Percentiles rank a stretch among this genome's conserved stretches.
phyloP scores from a whole-genome alignment of 768 basidiomycete genomes.

The Nidularia pulvinata region DNA sequence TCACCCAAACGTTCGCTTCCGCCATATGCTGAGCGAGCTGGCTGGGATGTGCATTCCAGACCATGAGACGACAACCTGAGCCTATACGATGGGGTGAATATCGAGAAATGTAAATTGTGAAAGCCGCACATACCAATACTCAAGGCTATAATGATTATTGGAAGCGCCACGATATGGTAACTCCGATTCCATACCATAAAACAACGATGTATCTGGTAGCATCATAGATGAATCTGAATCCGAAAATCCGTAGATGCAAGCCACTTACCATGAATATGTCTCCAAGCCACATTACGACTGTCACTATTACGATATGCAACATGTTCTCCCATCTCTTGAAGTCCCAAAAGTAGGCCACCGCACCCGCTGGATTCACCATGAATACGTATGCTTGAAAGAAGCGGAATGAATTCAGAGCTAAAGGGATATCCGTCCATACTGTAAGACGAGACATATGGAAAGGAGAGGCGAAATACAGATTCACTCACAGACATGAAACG shows the following conservation, averaged over 20 bases:
- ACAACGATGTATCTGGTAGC: conserved; percentile 8
- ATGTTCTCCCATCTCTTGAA: conserved; percentile 15
- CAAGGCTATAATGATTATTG: conserved; percentile 4
- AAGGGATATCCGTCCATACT: no score
- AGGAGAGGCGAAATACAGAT: no score
- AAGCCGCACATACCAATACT: conserved; percentile 7
- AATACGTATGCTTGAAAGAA: conserved; percentile 13
- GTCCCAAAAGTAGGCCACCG: conserved; percentile 10
- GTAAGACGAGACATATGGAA: no score
- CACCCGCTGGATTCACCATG: conserved; percentile 3
- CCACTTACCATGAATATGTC: no score
- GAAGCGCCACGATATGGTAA: conserved; percentile 3
- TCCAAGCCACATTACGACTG: conserved; percentile 8
- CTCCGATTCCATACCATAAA: conserved; percentile 8
- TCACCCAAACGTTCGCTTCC: conserved; percentile 3
- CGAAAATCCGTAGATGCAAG: conserved; percentile 14
- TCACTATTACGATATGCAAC: no score
- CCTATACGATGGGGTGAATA: not conserved
- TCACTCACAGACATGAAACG: no score
- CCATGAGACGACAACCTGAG: not conserved
- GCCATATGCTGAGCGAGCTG: not conserved
- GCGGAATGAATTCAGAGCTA: conserved; percentile 14
- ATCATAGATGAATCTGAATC: conserved; percentile 3
- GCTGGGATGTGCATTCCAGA: conserved; percentile 2
- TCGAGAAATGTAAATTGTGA: not conserved